phyloP scores from a whole-genome alignment of 169 alveolate species.

The Toxoplasma gondii region DNA sequence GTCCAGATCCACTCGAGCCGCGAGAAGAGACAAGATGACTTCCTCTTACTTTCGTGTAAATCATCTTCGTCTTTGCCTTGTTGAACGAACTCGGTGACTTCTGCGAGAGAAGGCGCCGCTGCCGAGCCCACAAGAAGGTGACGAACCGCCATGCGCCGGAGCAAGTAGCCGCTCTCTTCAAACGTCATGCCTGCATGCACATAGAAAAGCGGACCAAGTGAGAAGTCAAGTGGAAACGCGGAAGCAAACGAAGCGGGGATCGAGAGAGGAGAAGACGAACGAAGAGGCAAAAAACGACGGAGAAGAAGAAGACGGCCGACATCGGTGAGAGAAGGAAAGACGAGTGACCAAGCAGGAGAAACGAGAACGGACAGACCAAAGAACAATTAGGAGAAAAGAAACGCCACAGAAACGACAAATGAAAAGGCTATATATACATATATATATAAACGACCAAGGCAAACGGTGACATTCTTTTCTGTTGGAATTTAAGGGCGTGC shows the following conservation, averaged over 20 bases:
- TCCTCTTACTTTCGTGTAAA: background rate
- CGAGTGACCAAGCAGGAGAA: no score
- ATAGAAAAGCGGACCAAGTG: background rate
- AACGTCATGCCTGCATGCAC: slow-evolving; percentile 27
- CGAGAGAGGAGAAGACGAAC: background rate
- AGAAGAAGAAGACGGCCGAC: no score
- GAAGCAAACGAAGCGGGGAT: background rate
- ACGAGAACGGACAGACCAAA: no score
- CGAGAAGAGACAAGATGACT: no score
- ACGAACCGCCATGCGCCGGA: slow-evolving; percentile 39
- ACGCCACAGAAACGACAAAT: no score
- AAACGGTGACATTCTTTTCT: background rate
- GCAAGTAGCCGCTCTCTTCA: slow-evolving; percentile 46
- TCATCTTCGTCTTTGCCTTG: slow-evolving; percentile 17
- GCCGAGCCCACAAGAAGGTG: slow-evolving; percentile 42
- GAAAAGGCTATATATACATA: background rate
- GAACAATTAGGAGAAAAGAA: no score
- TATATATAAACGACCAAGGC: background rate
- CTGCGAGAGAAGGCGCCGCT: slow-evolving; percentile 42
- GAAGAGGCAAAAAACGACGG: background rate
- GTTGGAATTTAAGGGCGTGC: background rate
- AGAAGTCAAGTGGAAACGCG: background rate
- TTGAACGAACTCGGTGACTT: slow-evolving; percentile 33
- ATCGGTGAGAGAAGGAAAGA: no score
- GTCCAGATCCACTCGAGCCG: no score